Evolutionary conservation across 2,329 filamentous ascomycete genomes (phyloP), one percentile per base, ranked within the genome.

Genomic region (Diaporthe destruens): DNA sequence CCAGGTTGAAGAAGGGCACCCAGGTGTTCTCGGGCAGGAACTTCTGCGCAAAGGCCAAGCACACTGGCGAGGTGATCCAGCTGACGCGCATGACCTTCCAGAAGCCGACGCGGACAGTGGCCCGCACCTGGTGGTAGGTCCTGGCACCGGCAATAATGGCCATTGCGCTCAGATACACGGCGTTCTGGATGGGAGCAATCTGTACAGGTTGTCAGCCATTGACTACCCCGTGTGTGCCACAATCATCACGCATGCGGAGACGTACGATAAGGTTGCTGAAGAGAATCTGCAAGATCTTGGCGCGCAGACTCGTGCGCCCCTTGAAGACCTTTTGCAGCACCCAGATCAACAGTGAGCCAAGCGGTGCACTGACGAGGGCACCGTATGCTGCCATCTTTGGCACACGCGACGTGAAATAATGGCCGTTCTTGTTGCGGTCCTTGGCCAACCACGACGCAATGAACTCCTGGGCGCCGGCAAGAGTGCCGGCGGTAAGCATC

Each of bases 1-100:
- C 87, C 75, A 98, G 89, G 89, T 99, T 99, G 90, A 99, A 99
- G 90, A 99, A 99, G 75, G 96, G 96, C 76, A 99, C 94, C 96
- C 96, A 99, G 77, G 95, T 92, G 83, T 96, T 90, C 85, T 98
- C 94, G 68, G 96, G 96, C 74, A 99, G 91, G 91, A 99, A 99
- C 84, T 98, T 94, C 88, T 99, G 96, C 75, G 96, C 96, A 82
- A 99, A 98, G 74, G 96, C 95, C 78, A 99, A 89, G 77, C 94
- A 95, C 80, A 99, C 87, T 75, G 96, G 96, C 61, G 95, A 98
- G 55, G 95, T 95, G 82, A 98, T 87, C 96, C 96, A 99, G 84
- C 94, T 97, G 81, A 99, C 94, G 84, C 95, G 96, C 96, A 99
- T 99, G 81, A 99, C 96, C 81, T 96, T 96, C 93, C 97, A 93